Evolutionary conservation across 441 rosid species (phyloP).

Genomic region (Populus hybrid): DNA sequence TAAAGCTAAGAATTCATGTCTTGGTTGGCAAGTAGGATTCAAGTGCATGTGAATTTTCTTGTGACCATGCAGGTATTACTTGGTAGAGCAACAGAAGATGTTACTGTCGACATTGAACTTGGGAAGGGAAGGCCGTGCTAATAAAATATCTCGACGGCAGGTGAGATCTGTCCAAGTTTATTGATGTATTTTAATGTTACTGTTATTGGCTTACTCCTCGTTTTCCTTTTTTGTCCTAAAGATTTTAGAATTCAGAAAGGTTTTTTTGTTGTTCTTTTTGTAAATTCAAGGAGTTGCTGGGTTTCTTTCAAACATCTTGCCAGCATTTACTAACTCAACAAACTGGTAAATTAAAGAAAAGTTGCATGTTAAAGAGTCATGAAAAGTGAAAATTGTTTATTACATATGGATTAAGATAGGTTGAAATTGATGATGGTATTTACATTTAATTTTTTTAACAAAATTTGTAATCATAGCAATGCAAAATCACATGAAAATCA

Average conservation of each 20-base stretch:
- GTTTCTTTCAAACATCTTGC: background rate
- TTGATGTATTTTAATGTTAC: background rate
- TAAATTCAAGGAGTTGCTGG: background rate
- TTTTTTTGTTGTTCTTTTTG: background rate
- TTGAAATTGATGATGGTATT: background rate
- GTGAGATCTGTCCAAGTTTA: slow-evolving; percentile 28
- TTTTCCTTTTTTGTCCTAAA: background rate
- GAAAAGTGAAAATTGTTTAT: background rate
- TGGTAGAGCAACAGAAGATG: slow-evolving; percentile 82
- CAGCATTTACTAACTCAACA: background rate
- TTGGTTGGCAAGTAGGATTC: background rate
- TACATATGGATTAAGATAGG: background rate
- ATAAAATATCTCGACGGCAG: slow-evolving; percentile 93
- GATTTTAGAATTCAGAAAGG: background rate
- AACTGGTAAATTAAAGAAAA: background rate
- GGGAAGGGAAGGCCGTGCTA: slow-evolving; percentile 66
- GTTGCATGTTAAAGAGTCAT: background rate
- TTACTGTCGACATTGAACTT: slow-evolving; percentile 81
- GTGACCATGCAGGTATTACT: slow-evolving; percentile 59
- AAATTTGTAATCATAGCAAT: background rate
- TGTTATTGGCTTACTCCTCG: background rate
- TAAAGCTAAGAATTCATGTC: background rate
- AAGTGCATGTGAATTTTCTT: background rate
- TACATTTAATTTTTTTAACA: background rate
- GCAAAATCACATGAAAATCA: background rate